Conservation (phyloP, 495 filamentous ascomycete species). For the Astrothelium subdiscretum region DNA sequence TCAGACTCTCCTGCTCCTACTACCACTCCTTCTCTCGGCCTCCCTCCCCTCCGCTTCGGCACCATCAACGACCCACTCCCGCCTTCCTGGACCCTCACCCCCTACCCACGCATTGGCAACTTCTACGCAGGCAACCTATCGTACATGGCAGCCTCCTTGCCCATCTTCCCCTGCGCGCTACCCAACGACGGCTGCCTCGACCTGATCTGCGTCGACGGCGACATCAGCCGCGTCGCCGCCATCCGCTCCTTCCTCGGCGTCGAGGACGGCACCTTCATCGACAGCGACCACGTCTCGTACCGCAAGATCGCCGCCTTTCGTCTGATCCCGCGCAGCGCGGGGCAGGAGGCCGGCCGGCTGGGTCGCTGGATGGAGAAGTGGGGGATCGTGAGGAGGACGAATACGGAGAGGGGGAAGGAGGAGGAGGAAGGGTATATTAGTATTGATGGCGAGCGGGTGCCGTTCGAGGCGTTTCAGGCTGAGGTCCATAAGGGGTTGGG, state of each 20-base stretch:
- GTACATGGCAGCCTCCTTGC: slow-evolving; percentile 73
- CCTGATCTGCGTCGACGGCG: slow-evolving; percentile 67
- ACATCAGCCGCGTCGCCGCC: slow-evolving; percentile 50
- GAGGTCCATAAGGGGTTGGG: slow-evolving; percentile 79
- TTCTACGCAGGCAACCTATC: slow-evolving; percentile 96
- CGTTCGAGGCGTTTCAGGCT: slow-evolving; percentile 79
- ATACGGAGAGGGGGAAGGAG: slow-evolving; percentile 28
- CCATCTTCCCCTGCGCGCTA: slow-evolving; percentile 79
- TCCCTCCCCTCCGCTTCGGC: slow-evolving; percentile 69
- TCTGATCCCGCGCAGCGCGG: slow-evolving; percentile 47
- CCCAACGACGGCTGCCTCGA: slow-evolving; percentile 81
- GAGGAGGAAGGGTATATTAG: slow-evolving; percentile 69
- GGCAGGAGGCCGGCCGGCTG: background rate
- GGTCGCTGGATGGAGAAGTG: background rate
- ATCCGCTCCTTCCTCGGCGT: slow-evolving; percentile 58
- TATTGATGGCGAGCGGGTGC: slow-evolving; percentile 81
- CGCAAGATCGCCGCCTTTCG: slow-evolving; percentile 74
- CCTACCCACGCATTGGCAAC: slow-evolving; percentile 62
- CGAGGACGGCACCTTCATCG: slow-evolving; percentile 62
- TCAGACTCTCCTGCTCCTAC: no score
- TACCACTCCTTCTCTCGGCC: no score
- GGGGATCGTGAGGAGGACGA: slow-evolving; percentile 8
- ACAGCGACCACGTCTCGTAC: slow-evolving; percentile 63
- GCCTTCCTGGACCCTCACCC: slow-evolving; percentile 59
- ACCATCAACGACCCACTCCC: slow-evolving; percentile 65